phyloP scores from a whole-genome alignment of 305 asterid species.

The Ajuga reptans region DNA sequence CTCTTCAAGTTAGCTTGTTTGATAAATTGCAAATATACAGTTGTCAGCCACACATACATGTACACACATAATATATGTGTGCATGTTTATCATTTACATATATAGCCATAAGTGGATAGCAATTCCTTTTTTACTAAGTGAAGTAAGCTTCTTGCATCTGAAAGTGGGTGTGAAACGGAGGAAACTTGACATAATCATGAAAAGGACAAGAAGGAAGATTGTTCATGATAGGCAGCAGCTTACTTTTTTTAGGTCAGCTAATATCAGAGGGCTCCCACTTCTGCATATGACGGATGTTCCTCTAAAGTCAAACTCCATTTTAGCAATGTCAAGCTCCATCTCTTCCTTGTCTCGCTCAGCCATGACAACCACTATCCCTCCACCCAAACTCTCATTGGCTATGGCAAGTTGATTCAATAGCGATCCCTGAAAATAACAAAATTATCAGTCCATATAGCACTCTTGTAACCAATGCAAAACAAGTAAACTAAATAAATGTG shows the following conservation, averaged over 20 bases:
- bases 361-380: conserved; percentile 84
- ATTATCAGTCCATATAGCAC: conserved; percentile 15
- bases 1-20: conserved; percentile 29
- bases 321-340: conserved; percentile 89
- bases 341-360: conserved; percentile 96
- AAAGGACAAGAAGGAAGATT: neutral
- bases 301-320: conserved; percentile 86
- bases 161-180: neutral
- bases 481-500: neutral
- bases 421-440: conserved; percentile 52
- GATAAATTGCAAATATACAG: conserved; percentile 1
- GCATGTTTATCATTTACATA: neutral
- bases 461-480: neutral
- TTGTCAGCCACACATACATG: neutral
- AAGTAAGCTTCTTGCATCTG: conserved; percentile 14
- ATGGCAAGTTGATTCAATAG: conserved; percentile 80
- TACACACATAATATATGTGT: neutral
- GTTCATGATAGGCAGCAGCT: neutral
- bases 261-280: conserved; percentile 86
- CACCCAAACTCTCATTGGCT: conserved; percentile 90
- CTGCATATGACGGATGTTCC: conserved; percentile 91
- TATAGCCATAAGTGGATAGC: neutral
- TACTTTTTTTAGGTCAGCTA: conserved; percentile 82
- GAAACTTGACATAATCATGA: neutral
- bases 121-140: neutral